These are phyloP conservation scores for Trichophyton rubrum DNA, from an alignment of 2,329 filamentous ascomycete genomes.

Conservation along the genomic window DNA sequence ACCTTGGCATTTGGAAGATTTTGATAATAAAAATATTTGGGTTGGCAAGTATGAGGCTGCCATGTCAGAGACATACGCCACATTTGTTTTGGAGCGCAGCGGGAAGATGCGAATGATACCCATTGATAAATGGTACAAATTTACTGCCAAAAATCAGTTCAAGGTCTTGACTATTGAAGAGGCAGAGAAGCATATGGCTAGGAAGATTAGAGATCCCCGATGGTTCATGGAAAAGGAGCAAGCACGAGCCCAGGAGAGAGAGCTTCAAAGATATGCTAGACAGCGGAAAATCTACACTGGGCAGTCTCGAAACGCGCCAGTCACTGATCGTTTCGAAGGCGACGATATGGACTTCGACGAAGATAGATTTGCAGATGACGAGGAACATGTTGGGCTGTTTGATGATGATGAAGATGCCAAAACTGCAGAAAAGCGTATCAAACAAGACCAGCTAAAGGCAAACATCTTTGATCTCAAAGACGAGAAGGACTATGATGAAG, in stretches of 20 bases:
- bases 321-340: slow-evolving; percentile 42
- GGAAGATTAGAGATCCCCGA: slow-evolving; percentile 61
- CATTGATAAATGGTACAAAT: slow-evolving; percentile 87
- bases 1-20: slow-evolving; percentile 94
- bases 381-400: slow-evolving; percentile 65
- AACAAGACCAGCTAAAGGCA: slow-evolving; percentile 70
- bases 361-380: slow-evolving; percentile 73
- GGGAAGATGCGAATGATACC: slow-evolving; percentile 73
- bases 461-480: slow-evolving; percentile 72
- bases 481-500: slow-evolving; percentile 56
- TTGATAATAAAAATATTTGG: slow-evolving; percentile 90
- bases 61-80: slow-evolving; percentile 66
- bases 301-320: slow-evolving; percentile 33
- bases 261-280: slow-evolving; percentile 44
- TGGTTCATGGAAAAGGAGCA: slow-evolving; percentile 62
- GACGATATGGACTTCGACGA: slow-evolving; percentile 58
- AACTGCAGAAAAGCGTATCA: slow-evolving; percentile 58
- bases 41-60: slow-evolving; percentile 82
- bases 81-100: slow-evolving; percentile 61
- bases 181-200: slow-evolving; percentile 69
- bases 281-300: slow-evolving; percentile 36
- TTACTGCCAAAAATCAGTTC: slow-evolving; percentile 45
- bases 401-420: slow-evolving; percentile 74
- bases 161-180: slow-evolving; percentile 69
- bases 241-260: slow-evolving; percentile 41